Evolutionary conservation across 2,329 filamentous ascomycete genomes (phyloP), one percentile per base, ranked within the genome.

Genomic region (Neocucurbitaria cava): DNA sequence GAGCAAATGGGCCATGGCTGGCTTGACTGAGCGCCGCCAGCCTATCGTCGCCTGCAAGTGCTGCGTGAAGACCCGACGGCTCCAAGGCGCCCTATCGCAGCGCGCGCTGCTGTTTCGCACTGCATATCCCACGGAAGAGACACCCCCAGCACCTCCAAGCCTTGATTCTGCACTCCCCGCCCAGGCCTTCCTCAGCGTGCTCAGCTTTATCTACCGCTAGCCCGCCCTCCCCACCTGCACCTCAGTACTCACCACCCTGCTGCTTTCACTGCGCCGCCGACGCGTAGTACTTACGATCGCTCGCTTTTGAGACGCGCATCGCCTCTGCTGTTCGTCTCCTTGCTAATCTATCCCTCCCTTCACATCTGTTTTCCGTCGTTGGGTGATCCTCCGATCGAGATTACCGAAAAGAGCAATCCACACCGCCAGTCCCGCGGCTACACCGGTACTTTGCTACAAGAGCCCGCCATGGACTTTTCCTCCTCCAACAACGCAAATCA

Each of bases 401-500:
- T 70, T 72, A 42, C 73, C 73, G 33, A 71, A 75, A 68, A 57
- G 54, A 68, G 71, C 68, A 65, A 61, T 66, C 71, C 69, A 72
- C 73, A 75, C 73, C 72, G 73, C 73, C 68, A 71, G 68, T 75
- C 68, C 64, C 61, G 60, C 63, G 53, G 52, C 68, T 65, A 76
- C 74, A 74, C 73, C 70, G 73, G 68, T 74, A 73, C 70, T 74
- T 73, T 64, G 57, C 68, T 73, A 74, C 73, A 76, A 76, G 70
- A 72, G 62, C 57, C 70, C 66, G 58, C 62, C 69, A 76, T 77
- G 73, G 70, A 71, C 65, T 74, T 72, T 61, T 60, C 67, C 40
- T 62, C 53, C 56, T 35, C 57, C 45, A 62, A 40, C 63, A 47
- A 54, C 64, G 49, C 58, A 52, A 51, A 62, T 26, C 68, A 70